Evolutionary conservation across 106 monocot genomes (phyloP), one percentile per base, ranked within the genome.

Genomic region (Dendrobium chrysotoxum): DNA sequence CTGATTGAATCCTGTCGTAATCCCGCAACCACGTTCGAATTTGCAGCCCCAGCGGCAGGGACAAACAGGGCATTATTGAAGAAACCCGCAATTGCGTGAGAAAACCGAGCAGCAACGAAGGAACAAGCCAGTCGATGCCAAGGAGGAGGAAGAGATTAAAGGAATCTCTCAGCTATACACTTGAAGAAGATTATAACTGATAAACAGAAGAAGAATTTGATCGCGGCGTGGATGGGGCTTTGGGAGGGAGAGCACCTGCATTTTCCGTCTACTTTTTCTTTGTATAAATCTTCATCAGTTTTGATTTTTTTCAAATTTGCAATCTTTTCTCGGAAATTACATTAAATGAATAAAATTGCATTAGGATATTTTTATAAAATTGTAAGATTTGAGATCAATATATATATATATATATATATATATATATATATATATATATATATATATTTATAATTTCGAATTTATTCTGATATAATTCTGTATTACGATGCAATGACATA

Each of bases 21-120:
- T 91, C 91, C 66, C 80, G 80, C n/a, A 91, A 38, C 91, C 88
- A 90, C 41, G 83, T 81, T 26, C 78, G 87, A 82, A 88, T 42
- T 65, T 83, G 83, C 79, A 84, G 75, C 71, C 76, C 83, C 0
- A 77, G 61, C 40, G 78, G 81, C 53, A 9, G 21, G 20, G 72
- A 75, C 0, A 54, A 77, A 70, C 21, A 79, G 44, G 78, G 46
- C 76, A 76, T 76, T 47, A 47, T 76, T 45, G 47, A 47, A 25
- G 47, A 76, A 26, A 4, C 1, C 44, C 47, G 26, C 46, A 47
- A 13, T 25, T 6, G 46, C 26, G 46, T 5, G 8, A 76, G 47
- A 28, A 76, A 47, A 5, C 23, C 2, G 4, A 45, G 26, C 10
- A 23, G 76, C 46, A 26, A 50, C 25, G 46, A 76, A 23, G 46